These are phyloP conservation scores for Colletotrichum navitas DNA, from an alignment of 2,329 filamentous ascomycete species.

Conservation along the genomic window DNA sequence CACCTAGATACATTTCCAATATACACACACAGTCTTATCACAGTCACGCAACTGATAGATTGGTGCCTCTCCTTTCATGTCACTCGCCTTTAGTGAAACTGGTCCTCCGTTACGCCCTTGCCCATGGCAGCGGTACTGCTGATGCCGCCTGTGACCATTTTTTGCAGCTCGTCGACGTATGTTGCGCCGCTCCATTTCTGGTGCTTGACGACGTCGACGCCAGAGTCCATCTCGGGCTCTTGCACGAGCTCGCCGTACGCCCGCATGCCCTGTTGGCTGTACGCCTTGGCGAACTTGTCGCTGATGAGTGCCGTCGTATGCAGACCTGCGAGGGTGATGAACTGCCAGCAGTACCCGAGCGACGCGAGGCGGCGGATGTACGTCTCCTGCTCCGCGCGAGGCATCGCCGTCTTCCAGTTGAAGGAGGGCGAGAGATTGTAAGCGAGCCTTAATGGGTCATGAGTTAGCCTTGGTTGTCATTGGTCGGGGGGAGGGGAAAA, in stretches of 20 bases:
- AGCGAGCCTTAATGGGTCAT: constrained; percentile 72
- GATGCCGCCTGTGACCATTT: constrained; percentile 96
- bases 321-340: constrained; percentile 98
- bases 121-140: constrained; percentile 96
- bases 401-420: constrained; percentile 99
- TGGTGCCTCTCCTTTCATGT: no score
- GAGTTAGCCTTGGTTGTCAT: not conserved
- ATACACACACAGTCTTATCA: constrained; percentile 16
- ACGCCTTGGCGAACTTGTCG: constrained; percentile 88
- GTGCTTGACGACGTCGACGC: constrained; percentile 96
- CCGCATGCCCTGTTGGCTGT: constrained; percentile 86
- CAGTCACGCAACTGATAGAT: not conserved
- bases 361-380: constrained; percentile 91
- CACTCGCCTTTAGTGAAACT: constrained; percentile 73
- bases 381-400: constrained; percentile 91
- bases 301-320: constrained; percentile 95
- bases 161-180: constrained; percentile 93
- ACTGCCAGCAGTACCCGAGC: constrained; percentile 99
- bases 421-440: constrained; percentile 99
- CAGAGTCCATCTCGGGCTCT: constrained; percentile 93
- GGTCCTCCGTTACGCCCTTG: constrained; percentile 96
- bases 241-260: constrained; percentile 98
- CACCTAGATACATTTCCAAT: constrained; percentile 27
- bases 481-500: no score
- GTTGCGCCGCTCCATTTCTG: constrained; percentile 98